Percentiles rank a stretch among this genome's conserved stretches.
Evolutionary conservation across 805 yeast species (phyloP).

Genomic region (Candida tibetensis): DNA sequence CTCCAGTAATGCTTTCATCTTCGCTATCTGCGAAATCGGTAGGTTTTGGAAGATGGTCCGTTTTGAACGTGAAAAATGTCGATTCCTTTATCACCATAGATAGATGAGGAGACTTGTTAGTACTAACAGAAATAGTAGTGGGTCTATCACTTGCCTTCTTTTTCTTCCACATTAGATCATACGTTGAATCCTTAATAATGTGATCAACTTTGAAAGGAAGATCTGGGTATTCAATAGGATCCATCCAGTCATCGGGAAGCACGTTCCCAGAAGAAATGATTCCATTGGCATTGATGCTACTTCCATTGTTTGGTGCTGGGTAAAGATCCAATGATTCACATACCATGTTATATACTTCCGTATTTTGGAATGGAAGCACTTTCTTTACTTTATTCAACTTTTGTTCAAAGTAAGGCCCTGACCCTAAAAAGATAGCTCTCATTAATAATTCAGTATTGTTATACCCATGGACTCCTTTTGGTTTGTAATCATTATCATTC

Average conservation of each 20-base stretch:
- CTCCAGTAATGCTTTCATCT: too few species aligned
- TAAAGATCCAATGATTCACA: slow-evolving; percentile 56
- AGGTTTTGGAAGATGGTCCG: slow-evolving; percentile 25
- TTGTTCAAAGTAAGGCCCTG: slow-evolving; percentile 71
- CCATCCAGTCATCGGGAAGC: slow-evolving; percentile 47
- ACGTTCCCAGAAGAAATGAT: slow-evolving; percentile 23
- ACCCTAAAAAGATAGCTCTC: slow-evolving; percentile 78
- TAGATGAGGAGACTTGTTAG: slow-evolving; percentile 22
- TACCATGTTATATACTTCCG: slow-evolving; percentile 69
- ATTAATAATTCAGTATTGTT: slow-evolving; percentile 72
- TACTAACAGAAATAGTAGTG: slow-evolving; percentile 15
- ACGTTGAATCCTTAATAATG: slow-evolving; percentile 48
- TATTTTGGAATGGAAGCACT: slow-evolving; percentile 65
- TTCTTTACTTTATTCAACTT: slow-evolving; percentile 29
- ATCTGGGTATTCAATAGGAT: slow-evolving; percentile 47
- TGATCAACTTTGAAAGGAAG: slow-evolving; percentile 46
- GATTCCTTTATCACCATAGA: slow-evolving; percentile 26
- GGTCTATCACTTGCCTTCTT: slow-evolving; percentile 1
- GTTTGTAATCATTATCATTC: slow-evolving; percentile 48
- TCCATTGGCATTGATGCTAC: slow-evolving; percentile 12
- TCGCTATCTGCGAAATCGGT: slow-evolving; percentile 17
- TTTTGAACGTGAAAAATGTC: slow-evolving; percentile 12
- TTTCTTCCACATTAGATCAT: slow-evolving; percentile 42
- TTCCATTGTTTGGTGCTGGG: slow-evolving; percentile 64
- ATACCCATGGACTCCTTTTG: slow-evolving; percentile 84